Evolutionary conservation across 305 asterid genomes (phyloP), one percentile per base, ranked within the genome.

Genomic region (Nicotiana rustica): DNA sequence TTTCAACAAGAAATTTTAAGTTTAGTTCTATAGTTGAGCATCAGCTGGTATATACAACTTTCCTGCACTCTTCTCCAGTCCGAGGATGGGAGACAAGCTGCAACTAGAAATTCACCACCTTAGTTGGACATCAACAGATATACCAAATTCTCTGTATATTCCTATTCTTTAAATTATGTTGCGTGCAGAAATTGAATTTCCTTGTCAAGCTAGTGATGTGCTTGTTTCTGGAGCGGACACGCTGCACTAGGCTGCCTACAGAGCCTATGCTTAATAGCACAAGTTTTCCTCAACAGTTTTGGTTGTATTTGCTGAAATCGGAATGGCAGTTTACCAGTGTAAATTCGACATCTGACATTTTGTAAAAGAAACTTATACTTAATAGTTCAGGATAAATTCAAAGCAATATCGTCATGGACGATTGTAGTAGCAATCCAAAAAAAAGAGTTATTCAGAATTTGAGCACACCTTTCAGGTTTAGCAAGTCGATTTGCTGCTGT

Each of bases 341-440:
- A 75, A 75, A 75, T 75, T 75, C 25, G 25, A 25, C 25, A 25
- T 25, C 25, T 75, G 65, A 71, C 61, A 73, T 73, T 75, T 75
- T 41, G 80, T 75, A 75, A 44, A 52, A 52, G 80, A 49, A 75
- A 4, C 41, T 21, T 73, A 73, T 49, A 14, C 29, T 29, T 75
- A 44, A 44, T 75, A 75, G 80, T 25, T 75, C 65, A 75, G 65
- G 65, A 33, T 15, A 75, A 13, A 75, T 29, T 13, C 17, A 29
- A 52, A 52, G 47, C 61, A 38, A 75, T 19, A 29, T 75, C 25
- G 80, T 14, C 79, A 47, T 25, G 8, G 47, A 75, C 44, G 36
- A 15, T 2, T 52, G 52, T 21, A 2, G 33, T 25, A 14, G 15
- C 41, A 73, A 49, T 19, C 47, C 14, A 61, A 71, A 60, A 47